Percentiles rank a stretch among this genome's conserved stretches.
Conservation (phyloP, 805 yeast genomes). For the Lipomyces spencermartinsiae region DNA sequence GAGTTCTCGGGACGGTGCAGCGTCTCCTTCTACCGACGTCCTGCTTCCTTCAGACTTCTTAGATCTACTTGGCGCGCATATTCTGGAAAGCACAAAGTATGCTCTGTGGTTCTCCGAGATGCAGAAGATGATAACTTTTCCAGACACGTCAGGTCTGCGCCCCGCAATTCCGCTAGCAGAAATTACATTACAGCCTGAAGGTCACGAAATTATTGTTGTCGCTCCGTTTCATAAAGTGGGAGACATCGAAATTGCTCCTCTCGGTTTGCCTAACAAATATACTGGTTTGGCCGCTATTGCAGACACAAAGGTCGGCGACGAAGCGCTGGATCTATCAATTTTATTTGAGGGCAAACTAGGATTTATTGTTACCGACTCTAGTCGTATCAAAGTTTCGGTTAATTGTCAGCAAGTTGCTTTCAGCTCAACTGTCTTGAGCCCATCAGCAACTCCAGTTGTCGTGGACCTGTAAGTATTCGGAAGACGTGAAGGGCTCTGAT, state of each 20-base stretch:
- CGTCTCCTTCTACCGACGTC: conserved; percentile 5
- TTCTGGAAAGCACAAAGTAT: neutral
- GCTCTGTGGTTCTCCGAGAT: conserved; percentile 10
- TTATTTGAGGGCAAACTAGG: conserved; percentile 7
- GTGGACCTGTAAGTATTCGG: neutral
- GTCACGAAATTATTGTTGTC: conserved; percentile 5
- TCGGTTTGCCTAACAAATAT: conserved; percentile 15
- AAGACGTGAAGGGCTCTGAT: neutral
- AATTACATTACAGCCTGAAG: conserved; percentile 1
- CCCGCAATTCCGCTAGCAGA: conserved; percentile 7
- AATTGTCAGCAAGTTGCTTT: conserved; percentile 1
- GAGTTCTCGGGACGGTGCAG: conserved; percentile 17
- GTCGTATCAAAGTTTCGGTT: neutral
- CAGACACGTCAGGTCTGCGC: neutral
- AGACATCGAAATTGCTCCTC: conserved; percentile 8
- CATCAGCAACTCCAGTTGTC: neutral
- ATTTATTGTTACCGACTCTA: conserved; percentile 10
- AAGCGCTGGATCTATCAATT: neutral
- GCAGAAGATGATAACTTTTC: neutral
- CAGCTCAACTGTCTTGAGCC: neutral
- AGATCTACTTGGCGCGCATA: conserved; percentile 10
- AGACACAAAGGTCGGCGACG: neutral
- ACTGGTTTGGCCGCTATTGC: conserved; percentile 15
- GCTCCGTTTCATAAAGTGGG: conserved; percentile 10
- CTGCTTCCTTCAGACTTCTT: neutral